These are phyloP conservation scores for Blastobotrys raffinosifermentans DNA, from an alignment of 1,139 yeast genomes.

Conservation along the genomic window DNA sequence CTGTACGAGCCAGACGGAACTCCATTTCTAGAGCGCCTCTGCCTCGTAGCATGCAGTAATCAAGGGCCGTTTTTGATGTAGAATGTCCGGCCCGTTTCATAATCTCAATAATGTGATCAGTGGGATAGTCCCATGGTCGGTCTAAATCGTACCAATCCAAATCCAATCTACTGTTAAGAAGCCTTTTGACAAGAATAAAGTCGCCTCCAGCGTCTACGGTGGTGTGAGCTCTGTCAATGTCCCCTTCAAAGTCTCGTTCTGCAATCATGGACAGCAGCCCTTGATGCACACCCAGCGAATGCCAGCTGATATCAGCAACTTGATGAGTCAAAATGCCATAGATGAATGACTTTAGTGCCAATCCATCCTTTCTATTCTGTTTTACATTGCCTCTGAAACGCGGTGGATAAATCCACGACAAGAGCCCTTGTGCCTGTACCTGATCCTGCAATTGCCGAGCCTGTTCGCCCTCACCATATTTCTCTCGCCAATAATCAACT, in stretches of 20 bases:
- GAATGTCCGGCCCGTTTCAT: constrained; percentile 32
- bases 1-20: constrained; percentile 29
- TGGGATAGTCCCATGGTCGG: constrained; percentile 43
- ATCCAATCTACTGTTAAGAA: constrained; percentile 29
- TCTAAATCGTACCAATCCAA: constrained; percentile 26
- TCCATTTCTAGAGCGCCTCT: constrained; percentile 44
- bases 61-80: constrained; percentile 28
- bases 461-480: constrained; percentile 21
- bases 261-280: constrained; percentile 47
- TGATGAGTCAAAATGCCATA: constrained; percentile 54
- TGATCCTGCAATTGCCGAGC: background rate
- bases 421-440: background rate
- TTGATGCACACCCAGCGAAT: constrained; percentile 46
- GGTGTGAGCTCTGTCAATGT: constrained; percentile 42
- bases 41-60: constrained; percentile 48
- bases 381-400: background rate
- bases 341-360: constrained; percentile 44
- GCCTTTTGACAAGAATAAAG: constrained; percentile 39
- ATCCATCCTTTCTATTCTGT: constrained; percentile 10
- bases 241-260: constrained; percentile 45
- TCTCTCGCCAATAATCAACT: constrained; percentile 36
- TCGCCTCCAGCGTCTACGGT: constrained; percentile 56
- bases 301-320: constrained; percentile 58
- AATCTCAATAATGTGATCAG: constrained; percentile 35
- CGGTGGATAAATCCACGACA: too few species aligned